Evolutionary conservation across 352 stramenopile species (phyloP), one percentile per base, ranked within the genome.

Genomic region (Nothophytophthora sp.): DNA sequence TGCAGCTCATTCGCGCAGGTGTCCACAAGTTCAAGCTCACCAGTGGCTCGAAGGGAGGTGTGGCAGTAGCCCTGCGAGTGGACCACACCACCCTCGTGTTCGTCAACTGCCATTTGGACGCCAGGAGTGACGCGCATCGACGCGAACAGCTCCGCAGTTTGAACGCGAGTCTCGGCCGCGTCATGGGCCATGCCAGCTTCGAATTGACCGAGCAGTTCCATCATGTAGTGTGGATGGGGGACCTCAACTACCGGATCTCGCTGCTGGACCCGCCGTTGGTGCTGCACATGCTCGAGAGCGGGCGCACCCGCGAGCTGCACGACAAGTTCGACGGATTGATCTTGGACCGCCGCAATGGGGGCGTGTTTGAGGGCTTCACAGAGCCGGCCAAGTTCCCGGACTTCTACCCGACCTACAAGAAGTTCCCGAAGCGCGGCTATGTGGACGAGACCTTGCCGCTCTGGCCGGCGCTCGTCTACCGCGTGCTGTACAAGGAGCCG

Each of bases 361-460:
- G 76, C 1, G 75, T 92, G 18, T 95, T 95, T 54, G 84, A 91
- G 38, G 78, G 79, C 1, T 96, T 92, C 37, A 76, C 71, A 0
- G 87, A 96, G 39, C 86, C 87, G 1, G 69, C 76, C 52, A 94
- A 91, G 59, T 92, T 92, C 34, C 77, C 77, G 2, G 78, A 95
- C 38, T 96, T 96, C 48, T 95, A 92, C 33, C 87, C 87, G 15
- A 96, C 87, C 12, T 96, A 96, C 70, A 95, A 95, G 44, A 95
- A 95, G 39, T 86, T 92, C 15, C 80, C 84, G 3, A 84, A 87
- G 45, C 82, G 83, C 11, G 72, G 78, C 2, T 39, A 64, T 15
- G 72, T 92, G 45, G 84, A 91, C 63, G 79, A 89, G 41, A 55
- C 45, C 30, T 51, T 77, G 30, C 62, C 80, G 4, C 67, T 77